Evolutionary conservation across 768 basidiomycete species (phyloP).

Genomic region (Rhodotorula kratochvilovae): DNA sequence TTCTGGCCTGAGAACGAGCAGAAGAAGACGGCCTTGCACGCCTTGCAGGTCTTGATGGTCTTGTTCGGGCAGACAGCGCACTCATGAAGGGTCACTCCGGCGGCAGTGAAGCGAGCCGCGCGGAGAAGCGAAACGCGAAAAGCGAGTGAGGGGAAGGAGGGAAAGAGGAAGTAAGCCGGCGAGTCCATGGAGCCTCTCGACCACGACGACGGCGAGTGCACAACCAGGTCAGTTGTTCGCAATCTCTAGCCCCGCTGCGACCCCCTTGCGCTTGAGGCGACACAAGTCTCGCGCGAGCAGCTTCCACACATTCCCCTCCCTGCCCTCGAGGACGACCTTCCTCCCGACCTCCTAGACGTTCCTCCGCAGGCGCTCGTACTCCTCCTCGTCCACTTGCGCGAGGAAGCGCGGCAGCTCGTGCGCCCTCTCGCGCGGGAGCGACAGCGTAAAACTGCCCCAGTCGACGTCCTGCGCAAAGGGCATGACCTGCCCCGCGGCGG

Average conservation of each 20-base stretch:
- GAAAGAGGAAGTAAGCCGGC: no score
- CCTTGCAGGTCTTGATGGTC: no score
- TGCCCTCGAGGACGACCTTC: conserved; percentile 19
- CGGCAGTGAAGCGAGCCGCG: no score
- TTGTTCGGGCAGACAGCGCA: no score
- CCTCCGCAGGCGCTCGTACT: conserved; percentile 23
- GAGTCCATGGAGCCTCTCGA: no score
- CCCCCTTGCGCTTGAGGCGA: conserved; percentile 18
- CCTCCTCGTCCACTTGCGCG: conserved; percentile 4
- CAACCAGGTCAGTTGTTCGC: conserved; percentile 7
- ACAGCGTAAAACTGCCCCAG: conserved; percentile 11
- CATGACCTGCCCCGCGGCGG: conserved; percentile 18
- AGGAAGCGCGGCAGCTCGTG: conserved; percentile 14
- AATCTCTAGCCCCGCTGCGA: conserved; percentile 1
- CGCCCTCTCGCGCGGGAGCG: conserved; percentile 16
- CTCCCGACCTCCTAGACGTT: conserved; percentile 23
- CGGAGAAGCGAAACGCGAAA: no score
- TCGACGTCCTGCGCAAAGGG: conserved; percentile 26
- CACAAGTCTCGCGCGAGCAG: conserved; percentile 22
- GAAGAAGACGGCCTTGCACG: no score
- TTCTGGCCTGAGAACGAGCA: no score
- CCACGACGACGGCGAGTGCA: no score
- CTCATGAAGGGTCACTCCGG: no score
- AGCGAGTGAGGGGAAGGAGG: no score
- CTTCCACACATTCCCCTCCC: conserved; percentile 24